These are phyloP conservation scores for Musa balbisiana DNA, from an alignment of 202 grass and related monocot genomes.

Conservation along the genomic window DNA sequence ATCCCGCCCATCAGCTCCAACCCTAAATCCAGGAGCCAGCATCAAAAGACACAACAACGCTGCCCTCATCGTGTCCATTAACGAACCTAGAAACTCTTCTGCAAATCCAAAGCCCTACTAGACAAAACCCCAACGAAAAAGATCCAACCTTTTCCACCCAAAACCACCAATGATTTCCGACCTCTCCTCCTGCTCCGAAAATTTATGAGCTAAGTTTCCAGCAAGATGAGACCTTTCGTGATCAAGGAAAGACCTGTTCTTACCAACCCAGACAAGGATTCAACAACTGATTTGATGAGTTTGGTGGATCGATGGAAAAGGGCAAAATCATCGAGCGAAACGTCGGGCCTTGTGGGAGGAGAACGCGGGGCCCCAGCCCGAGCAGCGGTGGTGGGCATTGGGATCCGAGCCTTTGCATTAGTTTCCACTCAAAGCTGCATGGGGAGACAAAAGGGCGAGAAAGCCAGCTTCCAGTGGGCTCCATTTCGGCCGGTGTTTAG, in stretches of 20 bases:
- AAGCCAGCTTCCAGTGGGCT: background rate
- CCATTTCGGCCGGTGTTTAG: background rate
- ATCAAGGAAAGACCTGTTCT: background rate
- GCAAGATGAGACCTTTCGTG: no score
- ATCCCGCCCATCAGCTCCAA: background rate
- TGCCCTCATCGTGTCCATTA: background rate
- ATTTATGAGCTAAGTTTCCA: background rate
- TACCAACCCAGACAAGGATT: background rate
- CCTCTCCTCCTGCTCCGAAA: background rate
- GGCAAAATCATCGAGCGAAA: background rate
- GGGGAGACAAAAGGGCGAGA: background rate
- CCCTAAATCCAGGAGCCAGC: background rate
- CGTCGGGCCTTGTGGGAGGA: background rate
- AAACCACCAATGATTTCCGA: background rate
- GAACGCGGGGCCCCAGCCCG: no score
- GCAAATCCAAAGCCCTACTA: background rate
- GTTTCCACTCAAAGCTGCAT: background rate
- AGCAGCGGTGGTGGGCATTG: background rate
- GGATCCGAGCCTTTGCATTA: background rate
- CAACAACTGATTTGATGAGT: background rate
- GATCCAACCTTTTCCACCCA: no score
- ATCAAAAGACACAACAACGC: background rate
- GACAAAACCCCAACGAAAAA: no score
- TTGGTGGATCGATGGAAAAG: background rate
- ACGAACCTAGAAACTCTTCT: background rate